These are phyloP conservation scores for Paraglomus brasilianum DNA, from an alignment of 192 early-diverging fungal genomes.

Conservation along the genomic window DNA sequence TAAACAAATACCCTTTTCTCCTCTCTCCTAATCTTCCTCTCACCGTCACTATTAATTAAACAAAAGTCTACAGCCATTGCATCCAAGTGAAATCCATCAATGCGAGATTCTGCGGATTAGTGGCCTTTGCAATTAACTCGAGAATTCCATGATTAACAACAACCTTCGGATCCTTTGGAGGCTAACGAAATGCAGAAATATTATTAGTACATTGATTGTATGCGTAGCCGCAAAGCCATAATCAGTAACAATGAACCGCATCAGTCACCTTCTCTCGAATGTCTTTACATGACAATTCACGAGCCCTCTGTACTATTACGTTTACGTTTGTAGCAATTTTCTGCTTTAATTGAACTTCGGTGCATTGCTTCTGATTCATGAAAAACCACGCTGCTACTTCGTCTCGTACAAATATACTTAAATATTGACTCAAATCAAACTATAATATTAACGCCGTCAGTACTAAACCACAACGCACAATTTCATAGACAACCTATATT, in stretches of 20 bases:
- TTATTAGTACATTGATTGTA: not conserved
- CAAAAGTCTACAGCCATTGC: conserved; percentile 73
- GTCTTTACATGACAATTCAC: conserved; percentile 67
- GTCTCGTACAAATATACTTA: conserved; percentile 93
- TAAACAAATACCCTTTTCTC: not conserved
- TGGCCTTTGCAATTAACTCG: conserved; percentile 87
- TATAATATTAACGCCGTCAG: conserved; percentile 61
- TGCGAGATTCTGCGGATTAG: conserved; percentile 88
- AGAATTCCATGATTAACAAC: conserved; percentile 85
- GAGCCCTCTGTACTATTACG: conserved; percentile 66
- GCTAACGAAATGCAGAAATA: conserved; percentile 38
- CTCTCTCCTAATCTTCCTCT: no score
- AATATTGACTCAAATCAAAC: conserved; percentile 89
- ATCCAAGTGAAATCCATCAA: conserved; percentile 95
- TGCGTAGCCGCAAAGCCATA: not conserved
- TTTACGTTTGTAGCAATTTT: conserved; percentile 69
- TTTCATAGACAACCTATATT: conserved; percentile 45
- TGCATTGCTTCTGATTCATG: conserved; percentile 56
- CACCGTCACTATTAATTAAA: not conserved
- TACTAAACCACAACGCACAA: conserved; percentile 43
- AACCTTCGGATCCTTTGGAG: conserved; percentile 39
- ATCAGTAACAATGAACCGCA: conserved; percentile 5
- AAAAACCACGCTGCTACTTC: conserved; percentile 83
- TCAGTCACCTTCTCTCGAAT: conserved; percentile 60
- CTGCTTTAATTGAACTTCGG: conserved; percentile 65